phyloP scores from a whole-genome alignment of 345 rosid genomes.

The Linum tenue region DNA sequence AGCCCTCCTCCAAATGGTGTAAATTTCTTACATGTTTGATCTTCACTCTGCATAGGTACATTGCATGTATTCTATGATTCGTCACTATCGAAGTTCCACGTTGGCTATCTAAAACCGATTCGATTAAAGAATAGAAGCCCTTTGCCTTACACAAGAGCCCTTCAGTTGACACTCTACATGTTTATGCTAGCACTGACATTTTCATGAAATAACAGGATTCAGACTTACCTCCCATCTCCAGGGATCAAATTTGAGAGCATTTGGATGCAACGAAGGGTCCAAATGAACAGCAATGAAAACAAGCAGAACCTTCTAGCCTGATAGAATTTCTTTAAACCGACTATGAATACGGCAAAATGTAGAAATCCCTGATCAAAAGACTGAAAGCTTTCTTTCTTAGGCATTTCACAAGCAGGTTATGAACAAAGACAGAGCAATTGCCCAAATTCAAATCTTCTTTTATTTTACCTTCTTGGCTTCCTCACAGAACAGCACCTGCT shows the following conservation, averaged over 20 bases:
- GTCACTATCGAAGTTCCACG: not conserved
- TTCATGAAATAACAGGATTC: not conserved
- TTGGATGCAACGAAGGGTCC: conserved; percentile 36
- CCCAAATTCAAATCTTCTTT: too few relatives aligned
- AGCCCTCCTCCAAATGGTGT: conserved; percentile 59
- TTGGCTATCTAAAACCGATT: not conserved
- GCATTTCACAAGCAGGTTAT: not conserved
- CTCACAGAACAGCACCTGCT: conserved; percentile 31
- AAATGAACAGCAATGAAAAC: conserved; percentile 47
- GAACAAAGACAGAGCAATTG: too few relatives aligned
- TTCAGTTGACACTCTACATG: conserved; percentile 10
- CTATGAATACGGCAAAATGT: too few relatives aligned
- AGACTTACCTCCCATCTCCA: conserved; percentile 54
- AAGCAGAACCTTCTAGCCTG: conserved; percentile 57
- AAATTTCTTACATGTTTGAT: conserved; percentile 42
- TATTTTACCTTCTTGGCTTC: conserved; percentile 39
- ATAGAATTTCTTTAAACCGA: conserved; percentile 21
- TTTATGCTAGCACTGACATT: conserved; percentile 1
- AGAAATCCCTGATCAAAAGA: too few relatives aligned
- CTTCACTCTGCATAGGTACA: conserved; percentile 21
- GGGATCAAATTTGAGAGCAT: conserved; percentile 39
- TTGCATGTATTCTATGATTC: too few relatives aligned
- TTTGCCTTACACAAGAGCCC: conserved; percentile 18
- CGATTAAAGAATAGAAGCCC: conserved; percentile 1
- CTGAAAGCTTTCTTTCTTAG: too few relatives aligned